Conservation (phyloP, 164 flowering plant species). For the Cinnamomum micranthum region DNA sequence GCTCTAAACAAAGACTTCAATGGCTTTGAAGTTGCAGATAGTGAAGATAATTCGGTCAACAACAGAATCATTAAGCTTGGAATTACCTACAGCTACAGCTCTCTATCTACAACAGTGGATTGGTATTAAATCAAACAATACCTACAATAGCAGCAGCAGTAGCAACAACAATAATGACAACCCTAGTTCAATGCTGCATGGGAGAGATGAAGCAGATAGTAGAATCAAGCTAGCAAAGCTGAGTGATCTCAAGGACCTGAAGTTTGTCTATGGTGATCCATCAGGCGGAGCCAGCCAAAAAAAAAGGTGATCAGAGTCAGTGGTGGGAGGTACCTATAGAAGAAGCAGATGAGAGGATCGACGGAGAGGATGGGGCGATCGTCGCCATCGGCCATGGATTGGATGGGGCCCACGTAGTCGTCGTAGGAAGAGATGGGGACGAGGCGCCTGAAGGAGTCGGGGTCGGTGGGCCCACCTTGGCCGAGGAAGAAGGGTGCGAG, state of each 20-base stretch:
- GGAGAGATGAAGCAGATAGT: constrained; percentile 65
- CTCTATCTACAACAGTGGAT: constrained; percentile 48
- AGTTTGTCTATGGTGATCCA: background rate
- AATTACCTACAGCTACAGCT: constrained; percentile 38
- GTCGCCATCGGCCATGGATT: constrained; percentile 30
- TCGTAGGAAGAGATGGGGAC: constrained; percentile 47
- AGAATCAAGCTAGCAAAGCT: constrained; percentile 73
- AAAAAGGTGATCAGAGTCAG: too few species aligned
- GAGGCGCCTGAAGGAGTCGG: constrained; percentile 22
- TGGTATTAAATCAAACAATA: constrained; percentile 18
- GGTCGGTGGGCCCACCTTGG: constrained; percentile 16
- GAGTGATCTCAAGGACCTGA: constrained; percentile 69
- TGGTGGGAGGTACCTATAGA: constrained; percentile 32
- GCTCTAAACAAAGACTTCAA: too few species aligned
- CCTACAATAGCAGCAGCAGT: constrained; percentile 1
- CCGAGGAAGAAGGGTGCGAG: constrained; percentile 29
- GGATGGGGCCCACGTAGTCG: constrained; percentile 35
- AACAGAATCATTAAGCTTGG: constrained; percentile 33
- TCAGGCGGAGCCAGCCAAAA: too few species aligned
- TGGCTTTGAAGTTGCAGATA: too few species aligned
- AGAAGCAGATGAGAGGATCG: constrained; percentile 55
- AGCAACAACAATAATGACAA: background rate
- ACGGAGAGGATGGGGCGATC: constrained; percentile 31
- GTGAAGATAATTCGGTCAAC: too few species aligned
- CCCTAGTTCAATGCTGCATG: constrained; percentile 14